These are phyloP conservation scores for Scedosporium minutisporum DNA, from an alignment of 2,329 filamentous ascomycete species.

Conservation along the genomic window DNA sequence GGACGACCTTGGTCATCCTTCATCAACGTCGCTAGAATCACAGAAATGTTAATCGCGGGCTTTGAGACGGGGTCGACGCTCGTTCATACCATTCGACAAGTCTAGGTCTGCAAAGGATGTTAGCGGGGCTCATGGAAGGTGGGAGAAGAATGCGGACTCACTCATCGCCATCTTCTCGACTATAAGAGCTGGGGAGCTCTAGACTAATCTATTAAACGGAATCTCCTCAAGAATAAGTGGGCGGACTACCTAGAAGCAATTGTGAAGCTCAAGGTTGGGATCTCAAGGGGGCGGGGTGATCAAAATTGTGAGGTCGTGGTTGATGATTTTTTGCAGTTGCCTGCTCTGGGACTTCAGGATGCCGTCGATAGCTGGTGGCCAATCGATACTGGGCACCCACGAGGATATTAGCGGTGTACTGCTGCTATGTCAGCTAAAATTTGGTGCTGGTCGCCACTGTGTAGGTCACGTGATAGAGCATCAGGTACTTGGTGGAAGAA, in stretches of 20 bases:
- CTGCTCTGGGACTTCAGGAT: background rate
- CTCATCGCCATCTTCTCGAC: conserved; percentile 13
- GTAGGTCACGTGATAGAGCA: too few species aligned
- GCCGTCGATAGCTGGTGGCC: background rate
- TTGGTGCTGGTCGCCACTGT: too few species aligned
- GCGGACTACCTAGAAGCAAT: background rate
- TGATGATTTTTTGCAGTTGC: conserved; percentile 2
- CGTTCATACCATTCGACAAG: conserved; percentile 64
- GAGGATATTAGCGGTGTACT: background rate
- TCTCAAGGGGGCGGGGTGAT: background rate
- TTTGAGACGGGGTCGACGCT: conserved; percentile 5
- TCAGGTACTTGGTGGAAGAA: too few species aligned
- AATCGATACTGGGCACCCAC: background rate
- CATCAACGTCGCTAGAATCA: conserved; percentile 55
- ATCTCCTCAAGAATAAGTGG: background rate
- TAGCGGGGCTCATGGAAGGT: conserved; percentile 4
- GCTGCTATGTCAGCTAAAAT: background rate
- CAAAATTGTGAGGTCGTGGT: background rate
- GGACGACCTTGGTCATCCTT: conserved; percentile 96
- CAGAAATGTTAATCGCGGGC: conserved; percentile 11
- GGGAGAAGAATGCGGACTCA: conserved; percentile 9
- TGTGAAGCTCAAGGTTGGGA: background rate
- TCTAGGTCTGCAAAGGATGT: conserved; percentile 54
- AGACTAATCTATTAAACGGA: background rate
- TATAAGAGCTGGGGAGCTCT: conserved; percentile 6